These are phyloP conservation scores for Fusarium sp. DNA, from an alignment of 2,329 filamentous ascomycete genomes.

Conservation along the genomic window DNA sequence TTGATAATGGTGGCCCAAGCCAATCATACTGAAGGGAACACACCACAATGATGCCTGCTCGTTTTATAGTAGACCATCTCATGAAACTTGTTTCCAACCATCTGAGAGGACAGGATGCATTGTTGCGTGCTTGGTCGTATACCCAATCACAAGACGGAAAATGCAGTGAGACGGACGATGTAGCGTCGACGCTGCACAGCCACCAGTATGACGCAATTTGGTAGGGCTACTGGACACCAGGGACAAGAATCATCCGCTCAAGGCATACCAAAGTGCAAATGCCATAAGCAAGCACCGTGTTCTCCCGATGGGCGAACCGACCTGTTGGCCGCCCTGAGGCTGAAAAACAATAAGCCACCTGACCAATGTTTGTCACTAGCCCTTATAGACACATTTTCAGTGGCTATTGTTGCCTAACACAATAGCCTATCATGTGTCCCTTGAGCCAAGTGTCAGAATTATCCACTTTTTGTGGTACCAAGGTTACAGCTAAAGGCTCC, in stretches of 20 bases:
- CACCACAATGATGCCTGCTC: not conserved
- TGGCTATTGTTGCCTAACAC: not conserved
- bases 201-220: not conserved
- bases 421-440: not conserved
- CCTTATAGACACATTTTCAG: not conserved
- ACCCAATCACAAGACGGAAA: not conserved
- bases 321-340: not conserved
- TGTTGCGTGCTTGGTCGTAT: not conserved
- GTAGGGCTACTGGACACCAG: not conserved
- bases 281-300: not conserved
- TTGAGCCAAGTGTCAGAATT: not conserved
- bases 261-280: not conserved
- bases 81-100: not conserved
- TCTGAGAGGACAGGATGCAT: not conserved
- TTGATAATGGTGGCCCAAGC: not conserved
- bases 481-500: not conserved
- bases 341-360: not conserved
- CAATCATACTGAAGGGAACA: not conserved
- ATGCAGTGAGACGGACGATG: not conserved
- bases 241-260: not conserved
- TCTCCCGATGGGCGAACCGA: not conserved
- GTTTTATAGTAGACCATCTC: not conserved
- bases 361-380: not conserved
- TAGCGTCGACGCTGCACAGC: not conserved
- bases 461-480: not conserved